Conservation (phyloP, 495 filamentous ascomycete genomes). For the Mytilinidion resinicola region DNA sequence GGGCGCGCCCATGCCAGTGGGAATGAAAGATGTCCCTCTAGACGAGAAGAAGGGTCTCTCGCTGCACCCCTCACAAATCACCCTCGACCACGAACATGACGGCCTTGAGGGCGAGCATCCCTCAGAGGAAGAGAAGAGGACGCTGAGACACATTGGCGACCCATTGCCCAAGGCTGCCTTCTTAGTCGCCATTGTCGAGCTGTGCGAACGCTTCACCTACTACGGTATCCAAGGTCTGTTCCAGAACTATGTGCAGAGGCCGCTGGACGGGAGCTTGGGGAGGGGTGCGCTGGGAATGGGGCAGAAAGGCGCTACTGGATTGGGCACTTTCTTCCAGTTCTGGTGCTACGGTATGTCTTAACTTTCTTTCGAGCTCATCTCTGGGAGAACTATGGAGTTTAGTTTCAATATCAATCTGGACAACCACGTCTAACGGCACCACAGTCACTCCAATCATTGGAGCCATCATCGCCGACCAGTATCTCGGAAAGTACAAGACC, state of each 20-base stretch:
- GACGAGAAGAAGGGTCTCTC: conserved; percentile 5
- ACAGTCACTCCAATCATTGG: conserved; percentile 51
- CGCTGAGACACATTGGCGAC: conserved; percentile 22
- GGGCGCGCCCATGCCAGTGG: conserved; percentile 11
- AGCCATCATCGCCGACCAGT: conserved; percentile 58
- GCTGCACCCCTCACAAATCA: not conserved
- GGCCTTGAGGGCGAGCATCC: conserved; percentile 5
- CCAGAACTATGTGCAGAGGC: conserved; percentile 55
- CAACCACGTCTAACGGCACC: too few species aligned
- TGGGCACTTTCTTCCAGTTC: conserved; percentile 58
- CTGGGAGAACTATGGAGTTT: too few species aligned
- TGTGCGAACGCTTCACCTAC: conserved; percentile 64
- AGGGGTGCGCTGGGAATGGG: conserved; percentile 50
- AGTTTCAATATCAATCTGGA: too few species aligned
- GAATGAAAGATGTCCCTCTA: not conserved
- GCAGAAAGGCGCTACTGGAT: conserved; percentile 49
- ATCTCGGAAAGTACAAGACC: conserved; percentile 64
- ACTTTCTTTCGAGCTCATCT: too few species aligned
- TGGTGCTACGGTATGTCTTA: conserved; percentile 47
- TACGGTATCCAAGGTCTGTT: conserved; percentile 52
- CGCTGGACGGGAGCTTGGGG: conserved; percentile 34
- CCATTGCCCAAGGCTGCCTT: conserved; percentile 38
- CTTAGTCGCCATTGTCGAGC: conserved; percentile 55
- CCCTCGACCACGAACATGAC: conserved; percentile 6
- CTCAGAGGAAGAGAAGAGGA: conserved; percentile 35